Conservation (phyloP, 371 early-diverging fungal species). For the Lichtheimia ramosa region DNA sequence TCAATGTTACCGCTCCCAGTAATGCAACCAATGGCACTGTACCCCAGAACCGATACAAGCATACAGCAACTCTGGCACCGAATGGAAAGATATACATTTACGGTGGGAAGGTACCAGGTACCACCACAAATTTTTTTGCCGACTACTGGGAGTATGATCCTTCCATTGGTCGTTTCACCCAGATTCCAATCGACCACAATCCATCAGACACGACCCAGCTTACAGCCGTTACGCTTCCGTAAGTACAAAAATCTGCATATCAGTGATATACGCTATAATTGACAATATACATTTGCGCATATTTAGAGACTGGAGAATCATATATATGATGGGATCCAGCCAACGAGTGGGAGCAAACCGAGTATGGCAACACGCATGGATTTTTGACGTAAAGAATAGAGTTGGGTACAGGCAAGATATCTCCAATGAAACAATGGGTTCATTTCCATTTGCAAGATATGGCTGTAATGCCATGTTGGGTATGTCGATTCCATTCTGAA, state of each 20-base stretch:
- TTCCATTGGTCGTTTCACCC: background rate
- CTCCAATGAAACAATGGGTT: too few relatives aligned
- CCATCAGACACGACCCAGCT: background rate
- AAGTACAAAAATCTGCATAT: too few relatives aligned
- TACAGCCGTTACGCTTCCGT: background rate
- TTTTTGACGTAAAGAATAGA: background rate
- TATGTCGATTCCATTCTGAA: background rate
- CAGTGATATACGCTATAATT: too few relatives aligned
- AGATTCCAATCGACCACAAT: too few relatives aligned
- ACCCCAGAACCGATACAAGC: background rate
- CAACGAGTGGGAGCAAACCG: background rate
- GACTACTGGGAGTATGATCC: background rate
- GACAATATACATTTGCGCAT: background rate
- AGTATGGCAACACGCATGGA: background rate
- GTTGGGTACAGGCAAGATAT: background rate
- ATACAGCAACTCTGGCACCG: background rate
- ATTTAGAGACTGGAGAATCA: background rate
- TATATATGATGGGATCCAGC: background rate
- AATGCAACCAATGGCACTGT: too few relatives aligned
- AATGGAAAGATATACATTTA: constrained; percentile 4
- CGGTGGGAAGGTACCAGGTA: background rate
- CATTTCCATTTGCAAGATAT: background rate
- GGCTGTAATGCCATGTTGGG: background rate
- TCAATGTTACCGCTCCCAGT: too few relatives aligned
- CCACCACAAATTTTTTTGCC: background rate